Evolutionary conservation across 2,329 filamentous ascomycete genomes (phyloP).

Genomic region (Fusarium sp.): DNA sequence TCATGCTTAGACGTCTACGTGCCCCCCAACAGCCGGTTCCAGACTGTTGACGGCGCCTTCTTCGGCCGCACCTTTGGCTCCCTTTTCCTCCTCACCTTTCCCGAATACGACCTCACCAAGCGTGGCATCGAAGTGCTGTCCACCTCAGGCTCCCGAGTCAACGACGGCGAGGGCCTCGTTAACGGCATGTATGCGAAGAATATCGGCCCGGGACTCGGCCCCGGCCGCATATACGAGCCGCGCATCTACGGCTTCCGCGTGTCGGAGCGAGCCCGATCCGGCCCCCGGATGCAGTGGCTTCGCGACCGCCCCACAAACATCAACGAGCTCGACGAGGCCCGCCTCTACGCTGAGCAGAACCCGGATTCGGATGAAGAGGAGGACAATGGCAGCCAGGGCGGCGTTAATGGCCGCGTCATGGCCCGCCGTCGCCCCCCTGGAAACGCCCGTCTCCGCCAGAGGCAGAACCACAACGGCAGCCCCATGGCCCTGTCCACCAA

Average conservation of each 20-base stretch:
- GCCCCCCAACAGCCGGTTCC: conserved; percentile 95
- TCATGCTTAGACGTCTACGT: conserved; percentile 97
- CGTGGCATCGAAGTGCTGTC: conserved; percentile 68
- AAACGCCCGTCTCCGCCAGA: conserved; percentile 52
- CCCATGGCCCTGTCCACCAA: conserved; percentile 65
- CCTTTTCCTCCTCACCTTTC: conserved; percentile 98
- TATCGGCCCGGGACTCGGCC: conserved; percentile 85
- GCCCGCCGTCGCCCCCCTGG: conserved; percentile 56
- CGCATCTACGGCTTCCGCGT: conserved; percentile 97
- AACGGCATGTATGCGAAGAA: conserved; percentile 90
- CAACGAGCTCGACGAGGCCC: conserved; percentile 82
- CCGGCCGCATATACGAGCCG: conserved; percentile 86
- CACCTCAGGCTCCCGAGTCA: conserved; percentile 46
- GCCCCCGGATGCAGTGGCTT: conserved; percentile 97
- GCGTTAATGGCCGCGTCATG: conserved; percentile 52
- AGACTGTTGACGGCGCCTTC: conserved; percentile 96
- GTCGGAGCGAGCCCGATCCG: conserved; percentile 85
- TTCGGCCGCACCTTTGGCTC: conserved; percentile 97
- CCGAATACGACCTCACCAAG: conserved; percentile 87
- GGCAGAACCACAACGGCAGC: conserved; percentile 61
- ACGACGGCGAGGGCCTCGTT: conserved; percentile 63
- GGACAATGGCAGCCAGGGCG: conserved; percentile 54
- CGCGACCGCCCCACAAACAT: conserved; percentile 82
- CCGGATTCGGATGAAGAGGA: conserved; percentile 67
- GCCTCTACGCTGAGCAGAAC: conserved; percentile 60